Conservation (phyloP, 2,329 filamentous ascomycete genomes). For the Fusarium sp. region DNA sequence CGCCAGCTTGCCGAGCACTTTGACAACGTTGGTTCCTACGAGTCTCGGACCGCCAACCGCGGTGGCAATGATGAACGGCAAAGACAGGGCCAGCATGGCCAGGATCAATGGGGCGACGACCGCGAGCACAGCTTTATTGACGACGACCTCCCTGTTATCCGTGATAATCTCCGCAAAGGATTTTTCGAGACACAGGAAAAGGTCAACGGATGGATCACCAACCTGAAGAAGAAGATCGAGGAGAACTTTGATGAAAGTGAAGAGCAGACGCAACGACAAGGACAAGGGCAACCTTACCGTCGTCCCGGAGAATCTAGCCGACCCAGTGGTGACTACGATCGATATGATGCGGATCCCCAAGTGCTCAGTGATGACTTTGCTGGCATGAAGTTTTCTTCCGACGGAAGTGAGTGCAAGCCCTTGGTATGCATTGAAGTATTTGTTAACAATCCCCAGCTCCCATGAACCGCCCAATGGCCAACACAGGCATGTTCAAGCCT, state of each 20-base stretch:
- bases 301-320: constrained; percentile 73
- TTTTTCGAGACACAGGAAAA: constrained; percentile 94
- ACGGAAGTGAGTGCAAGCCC: constrained; percentile 67
- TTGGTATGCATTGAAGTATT: not conserved
- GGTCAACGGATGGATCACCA: constrained; percentile 93
- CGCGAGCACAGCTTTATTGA: constrained; percentile 93
- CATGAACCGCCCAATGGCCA: constrained; percentile 73
- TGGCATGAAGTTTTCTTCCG: constrained; percentile 72
- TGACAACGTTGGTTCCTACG: constrained; percentile 72
- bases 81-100: constrained; percentile 57
- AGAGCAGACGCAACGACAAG: constrained; percentile 53
- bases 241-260: constrained; percentile 84
- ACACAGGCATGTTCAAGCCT: constrained; percentile 85
- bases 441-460: constrained; percentile 50
- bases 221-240: constrained; percentile 92
- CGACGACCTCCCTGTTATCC: constrained; percentile 93
- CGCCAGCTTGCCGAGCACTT: constrained; percentile 95
- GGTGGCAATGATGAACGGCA: constrained; percentile 46
- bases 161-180: constrained; percentile 92
- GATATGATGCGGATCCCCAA: constrained; percentile 94
- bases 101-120: constrained; percentile 64
- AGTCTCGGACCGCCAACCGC: constrained; percentile 66
- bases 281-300: constrained; percentile 55
- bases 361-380: constrained; percentile 92
- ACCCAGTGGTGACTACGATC: constrained; percentile 87